Evolutionary conservation across 108 stramenopile genomes (phyloP).

Genomic region (Discostella pseudostelligera): DNA sequence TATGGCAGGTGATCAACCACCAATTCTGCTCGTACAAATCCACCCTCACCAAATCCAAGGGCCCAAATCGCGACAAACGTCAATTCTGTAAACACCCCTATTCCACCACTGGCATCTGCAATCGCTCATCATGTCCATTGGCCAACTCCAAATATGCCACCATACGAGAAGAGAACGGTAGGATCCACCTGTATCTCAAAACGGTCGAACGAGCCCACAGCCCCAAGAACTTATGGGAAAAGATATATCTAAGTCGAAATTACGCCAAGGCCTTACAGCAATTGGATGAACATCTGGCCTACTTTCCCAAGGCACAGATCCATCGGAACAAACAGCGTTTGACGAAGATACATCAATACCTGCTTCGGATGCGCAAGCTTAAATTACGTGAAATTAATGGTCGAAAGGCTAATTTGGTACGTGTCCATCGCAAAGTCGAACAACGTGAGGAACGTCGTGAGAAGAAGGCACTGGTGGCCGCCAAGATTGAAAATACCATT

Average conservation of each 20-base stretch:
- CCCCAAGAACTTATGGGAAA: slow-evolving; percentile 98
- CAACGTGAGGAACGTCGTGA: slow-evolving; percentile 89
- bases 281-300: slow-evolving; percentile 92
- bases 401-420: slow-evolving; percentile 70
- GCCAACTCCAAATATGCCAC: slow-evolving; percentile 98
- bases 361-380: slow-evolving; percentile 96
- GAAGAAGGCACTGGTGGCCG: slow-evolving; percentile 91
- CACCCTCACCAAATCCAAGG: slow-evolving; percentile 61
- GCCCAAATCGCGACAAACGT: slow-evolving; percentile 79
- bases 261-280: slow-evolving; percentile 90
- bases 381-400: slow-evolving; percentile 82
- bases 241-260: slow-evolving; percentile 87
- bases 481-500: slow-evolving; percentile 87
- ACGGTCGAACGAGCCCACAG: slow-evolving; percentile 96
- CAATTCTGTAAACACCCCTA: slow-evolving; percentile 96
- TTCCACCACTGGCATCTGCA: slow-evolving; percentile 96
- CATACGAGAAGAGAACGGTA: slow-evolving; percentile 92
- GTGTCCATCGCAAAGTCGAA: slow-evolving; percentile 87
- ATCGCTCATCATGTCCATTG: slow-evolving; percentile 92
- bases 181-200: slow-evolving; percentile 92
- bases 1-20: slow-evolving; percentile 97
- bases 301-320: slow-evolving; percentile 90
- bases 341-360: slow-evolving; percentile 98
- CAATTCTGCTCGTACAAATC: slow-evolving; percentile 97
- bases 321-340: slow-evolving; percentile 98